These are phyloP conservation scores for Hypoxylon sp. DNA, from an alignment of 2,329 filamentous ascomycete species.

Conservation along the genomic window DNA sequence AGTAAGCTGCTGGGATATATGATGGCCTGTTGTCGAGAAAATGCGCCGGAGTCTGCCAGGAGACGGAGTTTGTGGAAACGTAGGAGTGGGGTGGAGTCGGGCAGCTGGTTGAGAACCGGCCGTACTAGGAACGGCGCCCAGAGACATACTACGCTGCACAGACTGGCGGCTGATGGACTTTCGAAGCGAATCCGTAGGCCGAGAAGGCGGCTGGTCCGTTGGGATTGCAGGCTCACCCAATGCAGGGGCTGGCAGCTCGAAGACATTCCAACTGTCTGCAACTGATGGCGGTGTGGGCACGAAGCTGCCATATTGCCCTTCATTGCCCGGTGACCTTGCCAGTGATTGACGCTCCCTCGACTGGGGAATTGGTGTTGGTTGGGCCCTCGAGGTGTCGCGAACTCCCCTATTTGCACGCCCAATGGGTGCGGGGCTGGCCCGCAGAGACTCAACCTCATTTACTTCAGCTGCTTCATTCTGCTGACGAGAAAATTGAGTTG, in stretches of 20 bases:
- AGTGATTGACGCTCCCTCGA: slow-evolving; percentile 58
- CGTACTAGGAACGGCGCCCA: slow-evolving; percentile 34
- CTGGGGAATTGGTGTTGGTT: slow-evolving; percentile 44
- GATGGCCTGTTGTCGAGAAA: slow-evolving; percentile 55
- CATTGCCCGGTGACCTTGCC: slow-evolving; percentile 55
- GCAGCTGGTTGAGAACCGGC: slow-evolving; percentile 32
- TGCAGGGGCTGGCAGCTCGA: slow-evolving; percentile 68
- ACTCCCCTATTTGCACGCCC: slow-evolving; percentile 38
- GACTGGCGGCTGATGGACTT: slow-evolving; percentile 48
- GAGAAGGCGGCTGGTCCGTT: slow-evolving; percentile 26
- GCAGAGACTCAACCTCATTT: slow-evolving; percentile 46
- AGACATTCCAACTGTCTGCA: slow-evolving; percentile 54
- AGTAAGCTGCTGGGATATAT: slow-evolving; percentile 50
- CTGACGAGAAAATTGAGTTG: slow-evolving; percentile 46
- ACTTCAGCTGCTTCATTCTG: slow-evolving; percentile 33
- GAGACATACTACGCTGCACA: slow-evolving; percentile 57
- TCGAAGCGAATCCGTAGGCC: slow-evolving; percentile 31
- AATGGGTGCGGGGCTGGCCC: slow-evolving; percentile 49
- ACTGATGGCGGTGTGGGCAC: slow-evolving; percentile 57
- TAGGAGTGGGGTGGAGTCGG: slow-evolving; percentile 37
- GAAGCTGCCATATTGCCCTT: slow-evolving; percentile 68
- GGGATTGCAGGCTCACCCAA: slow-evolving; percentile 51
- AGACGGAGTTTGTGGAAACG: slow-evolving; percentile 44
- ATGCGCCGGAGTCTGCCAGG: slow-evolving; percentile 56
- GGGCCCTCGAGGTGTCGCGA: slow-evolving; percentile 31